Evolutionary conservation across 2,329 filamentous ascomycete genomes (phyloP), one percentile per base, ranked within the genome.

Genomic region (Pezicula rhizophila): DNA sequence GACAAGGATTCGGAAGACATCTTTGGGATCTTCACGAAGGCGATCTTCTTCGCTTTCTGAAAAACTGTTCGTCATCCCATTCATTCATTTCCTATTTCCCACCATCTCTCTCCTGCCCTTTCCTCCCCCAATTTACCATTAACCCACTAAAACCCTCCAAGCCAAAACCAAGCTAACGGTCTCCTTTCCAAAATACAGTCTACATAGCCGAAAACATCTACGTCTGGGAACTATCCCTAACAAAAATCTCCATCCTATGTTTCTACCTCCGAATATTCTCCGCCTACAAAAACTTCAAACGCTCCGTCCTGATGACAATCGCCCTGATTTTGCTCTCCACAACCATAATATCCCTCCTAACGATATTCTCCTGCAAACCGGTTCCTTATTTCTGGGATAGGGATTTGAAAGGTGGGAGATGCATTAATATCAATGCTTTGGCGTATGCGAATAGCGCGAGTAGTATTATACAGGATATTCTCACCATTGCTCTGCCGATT

Each of bases 391-490:
- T 53, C 44, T 54, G 52, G 54, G 31, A 57, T 15, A 40, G 41
- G n/a, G 52, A 54, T n/a, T n/a, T 51, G 3, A 42, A 46, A 31
- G n/a, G 37, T 5, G 49, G 54, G 2, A 67, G 66, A 26, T 86
- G 83, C 60, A 79, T 74, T 45, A 75, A 84, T 60, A 78, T 84
- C 38, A 71, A 84, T 49, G 82, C 79, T 1, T 70, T 86, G 17
- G 84, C 84, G 56, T 77, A 85, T 10, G 80, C 80, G 6, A 85
- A 80, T 2, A 79, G 81, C 1, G 82, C 80, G 0, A 72, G 84
- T 49, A 85, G 85, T 65, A 82, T 87, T 55, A 77, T 82, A 45
- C 84, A 82, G 18, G 83, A 87, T 52, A 65, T 86, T 33, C 77
- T 79, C 28, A 78, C 86, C 26, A 68, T 86, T 11, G 76, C 83